These are phyloP conservation scores for Diddensiella transvaalensis DNA, from an alignment of 805 yeast genomes.

Conservation along the genomic window DNA sequence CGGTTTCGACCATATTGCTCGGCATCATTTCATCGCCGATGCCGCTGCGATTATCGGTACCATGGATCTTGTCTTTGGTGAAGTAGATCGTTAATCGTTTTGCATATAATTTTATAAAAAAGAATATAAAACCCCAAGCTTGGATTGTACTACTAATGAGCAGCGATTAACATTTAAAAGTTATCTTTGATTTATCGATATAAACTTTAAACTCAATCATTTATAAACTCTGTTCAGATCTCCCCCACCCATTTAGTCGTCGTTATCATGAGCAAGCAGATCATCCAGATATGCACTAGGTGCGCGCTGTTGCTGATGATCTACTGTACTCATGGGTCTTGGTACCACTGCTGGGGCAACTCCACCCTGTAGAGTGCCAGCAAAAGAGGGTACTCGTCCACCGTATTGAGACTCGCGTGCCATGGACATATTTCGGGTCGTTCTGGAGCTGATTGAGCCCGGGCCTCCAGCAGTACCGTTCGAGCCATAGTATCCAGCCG, in stretches of 20 bases:
- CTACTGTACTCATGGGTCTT: slow-evolving; percentile 16
- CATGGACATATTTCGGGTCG: slow-evolving; percentile 20
- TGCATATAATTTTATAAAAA: too few species aligned
- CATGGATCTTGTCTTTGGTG: slow-evolving; percentile 93
- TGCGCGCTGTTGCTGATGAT: slow-evolving; percentile 27
- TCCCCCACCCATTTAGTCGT: slow-evolving; percentile 7
- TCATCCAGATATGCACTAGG: slow-evolving; percentile 39
- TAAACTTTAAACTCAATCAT: too few species aligned
- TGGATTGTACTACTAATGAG: too few species aligned
- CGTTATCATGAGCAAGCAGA: slow-evolving; percentile 28
- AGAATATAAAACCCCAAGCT: too few species aligned
- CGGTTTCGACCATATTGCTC: slow-evolving; percentile 80
- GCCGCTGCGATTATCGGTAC: slow-evolving; percentile 93
- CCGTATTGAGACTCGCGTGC: slow-evolving; percentile 7
- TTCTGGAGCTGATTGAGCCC: slow-evolving; percentile 23
- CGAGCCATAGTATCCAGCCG: slow-evolving; percentile 29
- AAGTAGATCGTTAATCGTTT: slow-evolving; percentile 91
- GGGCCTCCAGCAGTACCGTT: slow-evolving; percentile 15
- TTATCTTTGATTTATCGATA: too few species aligned
- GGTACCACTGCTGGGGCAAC: slow-evolving; percentile 7
- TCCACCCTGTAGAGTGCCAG: slow-evolving; percentile 7
- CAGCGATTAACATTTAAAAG: too few species aligned
- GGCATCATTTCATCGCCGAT: slow-evolving; percentile 86
- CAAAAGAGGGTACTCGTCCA: slow-evolving; percentile 8
- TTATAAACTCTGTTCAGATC: neutral